These are phyloP conservation scores for Tetrapisispora taiwanensis DNA, from an alignment of 805 yeast genomes.

Conservation along the genomic window DNA sequence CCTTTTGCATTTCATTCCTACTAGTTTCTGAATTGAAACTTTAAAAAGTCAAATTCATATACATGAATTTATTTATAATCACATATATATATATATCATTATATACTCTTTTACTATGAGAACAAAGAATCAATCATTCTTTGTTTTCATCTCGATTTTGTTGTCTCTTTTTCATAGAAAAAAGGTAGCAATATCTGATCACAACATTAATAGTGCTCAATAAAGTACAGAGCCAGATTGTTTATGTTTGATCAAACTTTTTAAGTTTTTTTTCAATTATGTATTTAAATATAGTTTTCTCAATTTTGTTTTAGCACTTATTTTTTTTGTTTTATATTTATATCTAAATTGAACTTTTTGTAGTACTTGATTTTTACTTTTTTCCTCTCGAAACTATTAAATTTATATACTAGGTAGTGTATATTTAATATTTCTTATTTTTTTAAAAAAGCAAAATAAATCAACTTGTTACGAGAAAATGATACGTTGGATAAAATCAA, in stretches of 20 bases:
- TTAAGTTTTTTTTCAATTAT: conserved; percentile 35
- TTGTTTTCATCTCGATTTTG: neutral
- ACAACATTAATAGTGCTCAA: conserved; percentile 14
- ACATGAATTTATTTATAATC: too few relatives aligned
- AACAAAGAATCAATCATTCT: neutral
- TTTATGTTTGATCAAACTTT: conserved; percentile 53
- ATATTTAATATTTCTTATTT: neutral
- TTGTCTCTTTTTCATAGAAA: neutral
- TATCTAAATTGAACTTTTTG: too few relatives aligned
- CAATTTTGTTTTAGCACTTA: neutral
- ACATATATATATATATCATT: neutral
- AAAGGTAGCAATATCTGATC: neutral
- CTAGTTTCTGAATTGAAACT: neutral
- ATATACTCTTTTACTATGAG: neutral
- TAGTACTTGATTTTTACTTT: neutral
- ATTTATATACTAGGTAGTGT: neutral
- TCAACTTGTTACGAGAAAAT: too few relatives aligned
- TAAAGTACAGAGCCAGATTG: conserved; percentile 13
- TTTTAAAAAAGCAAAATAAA: too few relatives aligned
- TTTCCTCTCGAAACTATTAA: neutral
- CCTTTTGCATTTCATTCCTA: neutral
- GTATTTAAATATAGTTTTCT: neutral
- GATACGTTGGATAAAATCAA: too few relatives aligned
- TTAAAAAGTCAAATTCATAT: neutral
- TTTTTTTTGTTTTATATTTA: neutral